Base-by-base conservation (phyloP, 2,329 filamentous ascomycete species). In the Phialemonium atrogriseum region DNA sequence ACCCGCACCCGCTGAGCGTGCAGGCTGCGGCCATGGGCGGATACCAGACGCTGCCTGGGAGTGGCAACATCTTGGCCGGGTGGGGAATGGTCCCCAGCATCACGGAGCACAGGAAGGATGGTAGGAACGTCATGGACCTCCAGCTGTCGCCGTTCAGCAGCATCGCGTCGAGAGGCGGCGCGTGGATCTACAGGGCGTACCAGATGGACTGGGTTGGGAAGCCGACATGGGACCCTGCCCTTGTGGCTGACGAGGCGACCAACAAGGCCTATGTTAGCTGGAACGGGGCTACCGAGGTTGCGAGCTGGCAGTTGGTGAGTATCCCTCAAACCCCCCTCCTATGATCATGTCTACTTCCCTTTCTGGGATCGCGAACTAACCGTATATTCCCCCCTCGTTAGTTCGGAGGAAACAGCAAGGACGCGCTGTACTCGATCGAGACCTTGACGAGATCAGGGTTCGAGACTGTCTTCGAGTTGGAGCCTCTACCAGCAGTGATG, bases 41-140 rank as follows among this genome's bases (percentile, higher is more conserved):
- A 6, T 47, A 61, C 23, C 61, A 66, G 39, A 27, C 60, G 6
- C 44, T 60, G 5, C 36, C 45, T 13, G n/a, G n/a, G n/a, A 56
- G 49, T 17, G 55, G 55, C 8, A 64, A 66, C 36, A 51, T 59
- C 4, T 46, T 69, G 14, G 51, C 68, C 11, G 62, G 59, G 11
- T 70, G 59, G 56, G 64, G 68, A 16, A 59, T 63, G 18, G 55
- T 54, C 9, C 60, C 66, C 2, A 58, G 61, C 0, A 64, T 58
- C 37, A 65, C 57, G 12, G 69, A 73, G 40, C 68, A 54, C 42
- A 40, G 52, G 1, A 30, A 44, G 12, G 47, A 56, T 21, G 62
- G 62, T 17, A 48, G 52, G 6, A 45, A 60, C 4, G 46, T 67
- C 5, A 59, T 60, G 33, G 56, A 61, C 26, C 52, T 58, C 1